Evolutionary conservation across 139 green algal genomes (phyloP).

Genomic region (Zygnema circumcarinatum): DNA sequence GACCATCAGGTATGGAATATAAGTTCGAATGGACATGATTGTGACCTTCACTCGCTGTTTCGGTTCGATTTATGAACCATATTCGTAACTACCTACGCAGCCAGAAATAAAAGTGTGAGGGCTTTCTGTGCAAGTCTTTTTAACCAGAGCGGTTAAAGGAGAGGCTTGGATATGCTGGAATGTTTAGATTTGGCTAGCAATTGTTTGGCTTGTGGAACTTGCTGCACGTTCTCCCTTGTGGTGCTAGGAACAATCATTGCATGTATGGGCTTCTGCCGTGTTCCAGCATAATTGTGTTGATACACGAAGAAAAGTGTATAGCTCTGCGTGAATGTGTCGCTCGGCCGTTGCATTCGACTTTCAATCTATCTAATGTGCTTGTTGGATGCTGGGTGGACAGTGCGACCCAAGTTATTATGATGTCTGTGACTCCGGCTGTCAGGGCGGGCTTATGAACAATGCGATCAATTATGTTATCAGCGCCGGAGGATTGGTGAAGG

Average conservation of each 20-base stretch:
- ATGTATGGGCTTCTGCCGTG: too few relatives aligned
- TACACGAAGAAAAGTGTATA: too few relatives aligned
- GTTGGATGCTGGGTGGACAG: neutral
- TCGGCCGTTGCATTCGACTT: too few relatives aligned
- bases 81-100: neutral
- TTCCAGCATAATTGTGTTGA: too few relatives aligned
- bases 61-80: neutral
- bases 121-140: neutral
- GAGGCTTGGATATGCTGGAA: too few relatives aligned
- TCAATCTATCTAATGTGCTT: too few relatives aligned
- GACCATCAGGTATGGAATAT: conserved; percentile 50
- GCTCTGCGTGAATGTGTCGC: too few relatives aligned
- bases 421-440: conserved; percentile 50
- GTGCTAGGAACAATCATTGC: too few relatives aligned
- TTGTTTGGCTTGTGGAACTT: too few relatives aligned
- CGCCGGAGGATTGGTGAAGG: conserved; percentile 58
- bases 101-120: conserved; percentile 12
- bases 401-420: conserved; percentile 48
- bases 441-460: conserved; percentile 65
- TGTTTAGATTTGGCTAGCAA: too few relatives aligned
- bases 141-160: neutral
- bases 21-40: neutral
- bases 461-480: conserved; percentile 63
- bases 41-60: conserved; percentile 17
- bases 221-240: too few relatives aligned